Evolutionary conservation across 257 asterid genomes (phyloP).

Genomic region (Lithospermum erythrorhizon): DNA sequence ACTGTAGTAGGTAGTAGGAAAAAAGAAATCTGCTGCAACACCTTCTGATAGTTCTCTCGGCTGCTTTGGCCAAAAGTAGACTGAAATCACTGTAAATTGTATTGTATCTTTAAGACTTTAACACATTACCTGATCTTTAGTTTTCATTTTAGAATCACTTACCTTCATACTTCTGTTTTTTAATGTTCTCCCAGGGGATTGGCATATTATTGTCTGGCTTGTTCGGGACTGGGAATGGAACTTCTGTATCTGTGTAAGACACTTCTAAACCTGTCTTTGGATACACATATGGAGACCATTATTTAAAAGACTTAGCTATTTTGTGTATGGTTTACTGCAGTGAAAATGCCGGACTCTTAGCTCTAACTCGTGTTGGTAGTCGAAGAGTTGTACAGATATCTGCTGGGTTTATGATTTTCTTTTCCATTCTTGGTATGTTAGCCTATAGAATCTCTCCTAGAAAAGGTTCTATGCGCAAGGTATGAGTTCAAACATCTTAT

Average conservation of each 20-base stretch:
- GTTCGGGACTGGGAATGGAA: constrained; percentile 63
- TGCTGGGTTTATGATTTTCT: constrained; percentile 79
- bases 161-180: background rate
- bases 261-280: background rate
- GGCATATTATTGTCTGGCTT: constrained; percentile 60
- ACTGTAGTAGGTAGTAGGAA: too few relatives aligned
- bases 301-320: background rate
- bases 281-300: background rate
- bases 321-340: constrained; percentile 19
- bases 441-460: background rate
- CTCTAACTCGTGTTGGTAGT: constrained; percentile 73
- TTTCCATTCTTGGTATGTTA: constrained; percentile 60
- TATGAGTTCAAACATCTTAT: background rate
- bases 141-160: background rate
- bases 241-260: constrained; percentile 72
- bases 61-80: too few relatives aligned
- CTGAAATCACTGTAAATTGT: too few relatives aligned
- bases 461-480: background rate
- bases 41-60: too few relatives aligned
- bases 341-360: constrained; percentile 75
- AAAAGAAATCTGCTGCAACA: too few relatives aligned
- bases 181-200: constrained; percentile 35
- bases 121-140: too few relatives aligned
- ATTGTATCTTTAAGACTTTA: too few relatives aligned
- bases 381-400: constrained; percentile 78